Evolutionary conservation across 2,329 filamentous ascomycete genomes (phyloP).

Genomic region (Fusarium sp.): DNA sequence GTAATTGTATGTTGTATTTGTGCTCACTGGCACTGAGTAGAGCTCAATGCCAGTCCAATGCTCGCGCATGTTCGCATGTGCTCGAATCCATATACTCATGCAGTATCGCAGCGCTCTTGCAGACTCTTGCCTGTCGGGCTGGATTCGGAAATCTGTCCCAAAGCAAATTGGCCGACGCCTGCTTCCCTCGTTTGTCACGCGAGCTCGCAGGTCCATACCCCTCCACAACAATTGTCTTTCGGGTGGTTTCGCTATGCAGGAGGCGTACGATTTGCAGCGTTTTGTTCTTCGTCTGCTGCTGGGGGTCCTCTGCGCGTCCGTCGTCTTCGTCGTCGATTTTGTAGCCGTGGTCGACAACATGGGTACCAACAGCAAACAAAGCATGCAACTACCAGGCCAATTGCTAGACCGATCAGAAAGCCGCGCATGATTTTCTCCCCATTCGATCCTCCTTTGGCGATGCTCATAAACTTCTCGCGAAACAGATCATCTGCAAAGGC

Average conservation of each 20-base stretch:
- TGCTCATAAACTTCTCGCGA: conserved; percentile 46
- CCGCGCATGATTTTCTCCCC: conserved; percentile 52
- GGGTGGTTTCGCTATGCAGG: conserved; percentile 13
- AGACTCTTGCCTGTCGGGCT: background rate
- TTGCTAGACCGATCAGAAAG: conserved; percentile 52
- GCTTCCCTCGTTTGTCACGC: background rate
- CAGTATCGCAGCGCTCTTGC: background rate
- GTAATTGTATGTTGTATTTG: background rate
- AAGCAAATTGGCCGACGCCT: background rate
- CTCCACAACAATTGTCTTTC: background rate
- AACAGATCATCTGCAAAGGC: conserved; percentile 46
- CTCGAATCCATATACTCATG: conserved; percentile 5
- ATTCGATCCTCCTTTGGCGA: conserved; percentile 49
- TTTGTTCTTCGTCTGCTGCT: conserved; percentile 34
- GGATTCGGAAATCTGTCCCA: background rate
- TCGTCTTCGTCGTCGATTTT: conserved; percentile 35
- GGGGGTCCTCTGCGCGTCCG: conserved; percentile 38
- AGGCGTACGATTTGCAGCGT: conserved; percentile 19
- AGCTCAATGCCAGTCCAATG: background rate
- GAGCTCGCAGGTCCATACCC: background rate
- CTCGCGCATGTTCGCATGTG: background rate
- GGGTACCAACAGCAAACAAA: conserved; percentile 53
- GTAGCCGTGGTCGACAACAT: conserved; percentile 44
- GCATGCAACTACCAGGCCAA: conserved; percentile 51
- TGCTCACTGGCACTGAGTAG: background rate